These are phyloP conservation scores for Eremochloa ophiuroides DNA, from an alignment of 176 grass and related monocot genomes.

Conservation along the genomic window DNA sequence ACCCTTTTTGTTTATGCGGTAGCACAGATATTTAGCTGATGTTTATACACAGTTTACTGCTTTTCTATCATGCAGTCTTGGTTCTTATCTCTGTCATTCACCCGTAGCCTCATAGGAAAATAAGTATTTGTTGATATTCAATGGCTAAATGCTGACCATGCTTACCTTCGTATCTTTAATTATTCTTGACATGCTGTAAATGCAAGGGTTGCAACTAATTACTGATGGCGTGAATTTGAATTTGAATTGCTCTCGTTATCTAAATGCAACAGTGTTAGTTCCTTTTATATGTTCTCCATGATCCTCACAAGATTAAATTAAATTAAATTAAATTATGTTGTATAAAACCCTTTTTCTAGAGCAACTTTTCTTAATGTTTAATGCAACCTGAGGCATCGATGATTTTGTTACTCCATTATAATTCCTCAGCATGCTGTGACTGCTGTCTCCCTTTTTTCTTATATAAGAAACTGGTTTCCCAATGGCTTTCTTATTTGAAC, in stretches of 20 bases:
- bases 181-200: neutral
- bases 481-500: conserved; percentile 18
- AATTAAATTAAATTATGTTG: neutral
- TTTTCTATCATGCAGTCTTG: neutral
- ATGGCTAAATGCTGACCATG: neutral
- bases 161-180: neutral
- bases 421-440: neutral
- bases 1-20: neutral
- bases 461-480: neutral
- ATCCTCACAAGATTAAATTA: neutral
- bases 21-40: neutral
- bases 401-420: neutral
- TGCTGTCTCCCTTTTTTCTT: neutral
- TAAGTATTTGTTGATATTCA: neutral
- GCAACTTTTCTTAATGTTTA: neutral
- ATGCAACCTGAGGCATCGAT: neutral
- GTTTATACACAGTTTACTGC: neutral
- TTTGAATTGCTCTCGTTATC: neutral
- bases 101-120: neutral
- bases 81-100: neutral
- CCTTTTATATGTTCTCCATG: neutral
- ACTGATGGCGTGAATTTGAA: neutral
- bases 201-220: neutral
- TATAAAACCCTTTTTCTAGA: neutral
- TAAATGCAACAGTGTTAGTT: neutral